Evolutionary conservation across 768 basidiomycete genomes (phyloP), one percentile per base, ranked within the genome.

Genomic region (Hygrocybe coccinea): DNA sequence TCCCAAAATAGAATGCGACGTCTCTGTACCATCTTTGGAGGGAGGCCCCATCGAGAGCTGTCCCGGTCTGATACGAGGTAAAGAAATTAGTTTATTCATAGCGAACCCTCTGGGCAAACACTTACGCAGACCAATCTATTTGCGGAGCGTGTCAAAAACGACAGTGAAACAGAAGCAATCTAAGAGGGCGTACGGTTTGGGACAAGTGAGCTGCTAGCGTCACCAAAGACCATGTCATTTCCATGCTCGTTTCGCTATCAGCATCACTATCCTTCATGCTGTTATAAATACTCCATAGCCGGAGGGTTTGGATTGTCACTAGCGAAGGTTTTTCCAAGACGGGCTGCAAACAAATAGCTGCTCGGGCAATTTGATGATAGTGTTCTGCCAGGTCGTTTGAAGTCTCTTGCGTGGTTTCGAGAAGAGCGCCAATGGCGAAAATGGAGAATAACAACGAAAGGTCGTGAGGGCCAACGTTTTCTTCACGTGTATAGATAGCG

Each of bases 1-100:
- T 89, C 86, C 88, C 88, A 91, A 69, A 91, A 89, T 9, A 88
- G 70, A 33, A 83, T 71, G 2, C 87, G 79, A 8, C 88, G 77
- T 25, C 86, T 72, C 58, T 86, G 78, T 0, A 89, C 82, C 60
- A 83, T 78, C 64, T 81, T 81, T 1, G 78, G 70, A 5, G 80
- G 73, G n/a, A 89, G 68, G 1, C 74, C 79, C 86, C 86, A 87
- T 53, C 81, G 70, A 12, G 75, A 76, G 56, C 83, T 83, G 59
- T 88, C 86, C 46, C 86, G 81, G 65, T 87, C 85, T 83, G 44
- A 17, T 49, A 19, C 49, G 19, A 12, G 15, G n/a, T 39, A 22
- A 46, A 12, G n/a, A 22, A 46, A 46, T 22, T 2, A 12, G 11
- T 12, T 17, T 19, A 3, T 25, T 7, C 45, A 48, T 37, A 5